Conservation (phyloP, 2,329 filamentous ascomycete genomes). For the Madurella fahalii region DNA sequence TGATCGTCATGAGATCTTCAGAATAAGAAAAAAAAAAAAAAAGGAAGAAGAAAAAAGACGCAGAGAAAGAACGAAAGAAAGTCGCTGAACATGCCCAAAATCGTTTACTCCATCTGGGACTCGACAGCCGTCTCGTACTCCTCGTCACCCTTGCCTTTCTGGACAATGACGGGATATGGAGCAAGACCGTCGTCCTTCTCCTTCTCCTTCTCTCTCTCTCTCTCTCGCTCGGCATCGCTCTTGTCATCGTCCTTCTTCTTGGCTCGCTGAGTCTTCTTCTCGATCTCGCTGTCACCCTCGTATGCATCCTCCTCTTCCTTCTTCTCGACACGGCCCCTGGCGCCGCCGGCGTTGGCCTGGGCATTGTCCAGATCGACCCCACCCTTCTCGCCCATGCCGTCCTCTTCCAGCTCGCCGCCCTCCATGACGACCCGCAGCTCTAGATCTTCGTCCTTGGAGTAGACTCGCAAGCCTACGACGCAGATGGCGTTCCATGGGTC, state of each 20-base stretch:
- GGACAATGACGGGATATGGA: slow-evolving; percentile 24
- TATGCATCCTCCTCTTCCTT: slow-evolving; percentile 27
- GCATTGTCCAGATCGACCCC: slow-evolving; percentile 54
- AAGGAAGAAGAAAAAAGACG: no score
- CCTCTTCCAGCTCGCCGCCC: slow-evolving; percentile 49
- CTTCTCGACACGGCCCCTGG: slow-evolving; percentile 24
- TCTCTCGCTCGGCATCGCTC: slow-evolving; percentile 9
- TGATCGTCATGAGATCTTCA: no score
- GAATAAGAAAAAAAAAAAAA: no score
- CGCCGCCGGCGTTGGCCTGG: slow-evolving; percentile 51
- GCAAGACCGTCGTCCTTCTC: slow-evolving; percentile 21
- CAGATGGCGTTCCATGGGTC: slow-evolving; percentile 61
- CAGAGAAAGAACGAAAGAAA: background rate
- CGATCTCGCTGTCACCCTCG: slow-evolving; percentile 32
- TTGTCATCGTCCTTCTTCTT: slow-evolving; percentile 17
- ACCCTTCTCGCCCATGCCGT: slow-evolving; percentile 55
- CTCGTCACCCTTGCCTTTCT: slow-evolving; percentile 28
- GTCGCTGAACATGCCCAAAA: background rate
- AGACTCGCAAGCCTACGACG: slow-evolving; percentile 58
- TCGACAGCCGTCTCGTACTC: slow-evolving; percentile 30
- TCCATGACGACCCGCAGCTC: slow-evolving; percentile 55
- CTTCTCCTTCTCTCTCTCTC: slow-evolving; percentile 14
- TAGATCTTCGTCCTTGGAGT: slow-evolving; percentile 52
- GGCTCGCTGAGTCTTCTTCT: slow-evolving; percentile 22
- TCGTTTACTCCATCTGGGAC: slow-evolving; percentile 15